Evolutionary conservation across 306 rosid species (phyloP).

Genomic region (Chamaecrista fasciculata): DNA sequence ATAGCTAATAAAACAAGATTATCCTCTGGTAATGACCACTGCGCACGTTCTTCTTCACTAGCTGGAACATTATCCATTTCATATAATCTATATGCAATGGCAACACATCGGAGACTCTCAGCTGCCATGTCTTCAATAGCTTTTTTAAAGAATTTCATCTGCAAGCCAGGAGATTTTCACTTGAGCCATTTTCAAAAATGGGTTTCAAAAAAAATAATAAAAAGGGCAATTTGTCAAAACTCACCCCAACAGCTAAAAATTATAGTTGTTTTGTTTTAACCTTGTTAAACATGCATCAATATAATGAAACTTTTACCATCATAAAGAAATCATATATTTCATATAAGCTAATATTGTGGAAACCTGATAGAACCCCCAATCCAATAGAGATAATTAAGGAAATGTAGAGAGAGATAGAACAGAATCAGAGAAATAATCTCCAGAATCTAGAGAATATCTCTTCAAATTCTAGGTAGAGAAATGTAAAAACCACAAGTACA

Average conservation of each 20-base stretch:
- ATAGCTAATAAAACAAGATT: slow-evolving; percentile 81
- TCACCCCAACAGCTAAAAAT: not conserved
- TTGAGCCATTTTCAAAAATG: not conserved
- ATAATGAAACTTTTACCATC: not conserved
- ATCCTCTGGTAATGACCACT: slow-evolving; percentile 79
- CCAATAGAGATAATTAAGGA: no score
- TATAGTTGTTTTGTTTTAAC: not conserved
- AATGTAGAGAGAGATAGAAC: no score
- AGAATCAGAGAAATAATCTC: no score
- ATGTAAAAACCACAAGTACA: no score
- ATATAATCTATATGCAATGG: slow-evolving; percentile 68
- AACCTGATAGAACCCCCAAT: no score
- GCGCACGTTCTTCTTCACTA: slow-evolving; percentile 58
- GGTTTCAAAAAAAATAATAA: not conserved
- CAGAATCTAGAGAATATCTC: no score
- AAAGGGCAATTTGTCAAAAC: not conserved
- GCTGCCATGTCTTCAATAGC: slow-evolving; percentile 83
- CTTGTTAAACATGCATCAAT: not conserved
- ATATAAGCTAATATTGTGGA: no score
- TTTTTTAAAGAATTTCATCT: slow-evolving; percentile 49
- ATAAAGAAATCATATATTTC: not conserved
- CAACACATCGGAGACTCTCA: slow-evolving; percentile 73
- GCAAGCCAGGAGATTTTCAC: slow-evolving; percentile 28
- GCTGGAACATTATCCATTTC: slow-evolving; percentile 55
- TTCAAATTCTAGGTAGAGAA: no score